Evolutionary conservation across 331 rosid species (phyloP), one percentile per base, ranked within the genome.

Genomic region (Acacia pycnantha): DNA sequence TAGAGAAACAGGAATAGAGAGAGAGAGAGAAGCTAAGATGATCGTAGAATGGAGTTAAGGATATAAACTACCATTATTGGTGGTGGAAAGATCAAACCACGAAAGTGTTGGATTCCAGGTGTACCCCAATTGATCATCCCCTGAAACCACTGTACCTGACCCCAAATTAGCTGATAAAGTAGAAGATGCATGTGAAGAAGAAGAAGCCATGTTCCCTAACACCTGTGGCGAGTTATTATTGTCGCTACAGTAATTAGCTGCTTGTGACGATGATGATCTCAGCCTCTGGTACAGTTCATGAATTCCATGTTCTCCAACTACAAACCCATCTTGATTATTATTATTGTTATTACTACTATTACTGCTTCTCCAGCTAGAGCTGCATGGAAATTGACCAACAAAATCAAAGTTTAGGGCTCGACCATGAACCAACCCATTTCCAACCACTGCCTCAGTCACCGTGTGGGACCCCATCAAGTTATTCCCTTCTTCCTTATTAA

Each of bases 271-370:
- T 33, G 92, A 83, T 27, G 92, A 83, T 74, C 87, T 90, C 18
- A 94, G 85, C 82, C 92, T 88, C 83, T 92, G 95, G 80, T 87
- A 90, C 48, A 94, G 88, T 54, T 94, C 94, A 77, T 94, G 95
- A 80, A 89, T 82, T 76, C 94, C 94, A 21, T 81, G 78, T 27
- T 89, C 90, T 41, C 78, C 92, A 53, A 74, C 69, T 13, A 81
- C 72, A 35, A 80, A 82, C 16, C 90, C 87, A 37, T 82, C 83
- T 67, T 80, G 86, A 70, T 70, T 70, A 8, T 61, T 61, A 11
- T 41, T 69, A 43, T 43, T 70, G 12, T 3, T 18, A 6, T 4
- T 14, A 47, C 11, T 4, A 14, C 16, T 48, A n/a, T 6, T 11
- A 24, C 64, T 86, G 84, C 80, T 86, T 70, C 94, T 92, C 97